Evolutionary conservation across 2,329 filamentous ascomycete species (phyloP).

Genomic region (Neofusicoccum laricinum): DNA sequence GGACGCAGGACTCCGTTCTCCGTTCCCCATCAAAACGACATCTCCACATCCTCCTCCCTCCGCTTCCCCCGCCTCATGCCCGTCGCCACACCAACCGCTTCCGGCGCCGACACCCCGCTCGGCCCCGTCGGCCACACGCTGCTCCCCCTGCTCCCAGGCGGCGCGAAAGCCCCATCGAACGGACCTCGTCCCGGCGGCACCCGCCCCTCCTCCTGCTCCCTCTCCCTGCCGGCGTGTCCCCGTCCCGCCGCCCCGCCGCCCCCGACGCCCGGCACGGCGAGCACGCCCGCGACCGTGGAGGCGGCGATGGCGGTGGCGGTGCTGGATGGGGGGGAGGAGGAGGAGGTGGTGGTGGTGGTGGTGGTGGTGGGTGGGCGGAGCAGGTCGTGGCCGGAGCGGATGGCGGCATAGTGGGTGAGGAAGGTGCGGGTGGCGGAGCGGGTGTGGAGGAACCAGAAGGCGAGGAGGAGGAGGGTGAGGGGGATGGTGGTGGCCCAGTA

Average conservation of each 20-base stretch:
- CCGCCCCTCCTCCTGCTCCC: neutral
- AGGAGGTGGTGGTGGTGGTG: neutral
- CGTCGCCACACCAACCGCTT: neutral
- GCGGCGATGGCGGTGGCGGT: neutral
- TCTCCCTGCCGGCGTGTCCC: no score
- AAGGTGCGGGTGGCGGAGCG: neutral
- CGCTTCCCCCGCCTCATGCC: neutral
- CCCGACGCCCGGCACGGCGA: neutral
- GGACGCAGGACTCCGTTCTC: no score
- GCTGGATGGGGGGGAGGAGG: no score
- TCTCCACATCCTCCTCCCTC: slow-evolving; percentile 1
- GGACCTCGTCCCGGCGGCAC: neutral
- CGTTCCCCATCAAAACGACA: neutral
- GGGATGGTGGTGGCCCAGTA: slow-evolving; percentile 11
- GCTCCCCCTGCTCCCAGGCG: neutral
- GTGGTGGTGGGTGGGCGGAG: neutral
- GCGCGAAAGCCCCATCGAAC: neutral
- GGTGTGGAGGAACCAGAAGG: neutral
- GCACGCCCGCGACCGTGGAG: neutral
- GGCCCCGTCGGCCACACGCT: neutral
- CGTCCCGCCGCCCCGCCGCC: neutral
- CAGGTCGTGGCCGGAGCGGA: neutral
- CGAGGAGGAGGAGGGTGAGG: neutral
- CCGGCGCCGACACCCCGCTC: neutral
- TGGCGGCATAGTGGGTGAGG: neutral